phyloP scores from a whole-genome alignment of 2,329 filamentous ascomycete genomes.

The Xylariales sp. region DNA sequence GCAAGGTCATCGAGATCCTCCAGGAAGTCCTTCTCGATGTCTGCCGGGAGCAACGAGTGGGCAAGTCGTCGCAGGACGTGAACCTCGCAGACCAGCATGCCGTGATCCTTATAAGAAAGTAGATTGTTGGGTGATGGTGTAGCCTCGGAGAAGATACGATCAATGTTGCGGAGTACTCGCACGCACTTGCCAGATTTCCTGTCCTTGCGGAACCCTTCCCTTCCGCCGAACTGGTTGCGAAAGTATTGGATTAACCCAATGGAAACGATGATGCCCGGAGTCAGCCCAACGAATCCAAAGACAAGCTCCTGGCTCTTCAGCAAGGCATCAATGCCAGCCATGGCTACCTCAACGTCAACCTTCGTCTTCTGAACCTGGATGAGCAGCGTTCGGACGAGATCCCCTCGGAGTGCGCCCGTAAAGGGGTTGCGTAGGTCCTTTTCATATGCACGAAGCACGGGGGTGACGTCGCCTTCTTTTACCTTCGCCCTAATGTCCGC shows the following conservation, averaged over 20 bases:
- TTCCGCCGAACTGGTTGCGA: slow-evolving; percentile 61
- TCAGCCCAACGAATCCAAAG: slow-evolving; percentile 94
- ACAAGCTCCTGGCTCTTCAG: slow-evolving; percentile 95
- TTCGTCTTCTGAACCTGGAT: slow-evolving; percentile 99
- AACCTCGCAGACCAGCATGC: slow-evolving; percentile 82
- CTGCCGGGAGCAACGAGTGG: slow-evolving; percentile 61
- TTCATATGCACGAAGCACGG: slow-evolving; percentile 87
- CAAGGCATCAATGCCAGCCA: slow-evolving; percentile 90
- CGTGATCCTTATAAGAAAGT: slow-evolving; percentile 88
- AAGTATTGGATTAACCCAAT: slow-evolving; percentile 72
- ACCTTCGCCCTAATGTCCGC: slow-evolving; percentile 73
- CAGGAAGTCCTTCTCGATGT: slow-evolving; percentile 77
- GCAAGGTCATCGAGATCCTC: slow-evolving; percentile 84
- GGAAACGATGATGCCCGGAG: slow-evolving; percentile 84
- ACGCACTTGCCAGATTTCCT: slow-evolving; percentile 66
- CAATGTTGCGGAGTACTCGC: slow-evolving; percentile 79
- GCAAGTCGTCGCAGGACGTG: slow-evolving; percentile 74
- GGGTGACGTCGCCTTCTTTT: slow-evolving; percentile 86
- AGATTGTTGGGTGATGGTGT: slow-evolving; percentile 67
- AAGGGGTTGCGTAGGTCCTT: slow-evolving; percentile 80
- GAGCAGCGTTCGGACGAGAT: slow-evolving; percentile 81
- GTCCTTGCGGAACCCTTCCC: slow-evolving; percentile 61
- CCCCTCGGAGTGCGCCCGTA: slow-evolving; percentile 75
- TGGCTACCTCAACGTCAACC: slow-evolving; percentile 93
- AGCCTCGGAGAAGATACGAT: slow-evolving; percentile 69